Base-by-base conservation (phyloP, 345 rosid species). In the Citrus inodora region DNA sequence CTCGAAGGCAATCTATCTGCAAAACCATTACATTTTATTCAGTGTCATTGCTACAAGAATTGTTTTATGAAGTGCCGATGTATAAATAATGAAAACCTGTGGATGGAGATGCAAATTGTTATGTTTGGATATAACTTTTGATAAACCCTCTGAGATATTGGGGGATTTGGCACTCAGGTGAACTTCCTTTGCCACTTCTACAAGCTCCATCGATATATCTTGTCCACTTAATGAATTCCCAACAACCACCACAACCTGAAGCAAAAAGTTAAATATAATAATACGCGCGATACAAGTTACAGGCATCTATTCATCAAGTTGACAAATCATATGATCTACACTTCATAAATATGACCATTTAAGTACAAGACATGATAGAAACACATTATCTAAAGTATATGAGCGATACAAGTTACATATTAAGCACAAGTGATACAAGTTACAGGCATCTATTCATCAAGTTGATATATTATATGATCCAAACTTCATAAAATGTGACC, bases 181-280 rank as follows among this genome's bases (percentile, higher is more conserved):
- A 61, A 92, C 91, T 87, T 92, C 89, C 76, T 86, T 91, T 70
- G 98, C 94, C 70, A 93, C 91, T 78, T 84, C 88, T 61, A 85
- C 92, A 65, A 92, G 89, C 91, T 93, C 99, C 90, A 93, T 89
- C 73, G 97, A 91, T 89, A 93, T 87, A 82, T 95, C 99, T 84
- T 92, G 95, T 42, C 97, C 99, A 42, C 99, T 93, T 81, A 86
- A 76, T 21, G 98, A 92, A 75, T 85, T 92, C 32, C 97, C 99
- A 80, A 95, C 90, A 5, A 93, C 88, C 79, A 93, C 97, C 48
- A 95, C 97, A 11, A 89, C 91, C 97, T 94, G 77, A n/a, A 66
- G 21, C 58, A 16, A 51, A 53, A 16, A 1, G 9, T 6, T 37
- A 67, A 53, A 4, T 6, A 70, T 14, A 33, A 66, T 66, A 22